These are phyloP conservation scores for Hanseniaspora gamundiae DNA, from an alignment of 1,139 yeast species.

Conservation along the genomic window DNA sequence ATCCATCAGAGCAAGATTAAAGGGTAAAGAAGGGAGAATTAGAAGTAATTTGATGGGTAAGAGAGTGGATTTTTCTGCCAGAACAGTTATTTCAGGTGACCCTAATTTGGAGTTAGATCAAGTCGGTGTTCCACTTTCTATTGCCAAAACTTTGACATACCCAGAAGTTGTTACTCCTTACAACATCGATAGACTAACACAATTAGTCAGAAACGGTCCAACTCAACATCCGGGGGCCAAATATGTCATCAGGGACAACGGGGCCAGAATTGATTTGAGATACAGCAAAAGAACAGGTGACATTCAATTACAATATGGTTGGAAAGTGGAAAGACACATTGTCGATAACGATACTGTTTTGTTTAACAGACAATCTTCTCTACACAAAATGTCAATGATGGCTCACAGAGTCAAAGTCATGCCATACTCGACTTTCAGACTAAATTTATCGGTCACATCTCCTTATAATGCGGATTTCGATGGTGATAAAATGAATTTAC, in stretches of 20 bases:
- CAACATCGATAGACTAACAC: conserved; percentile 85
- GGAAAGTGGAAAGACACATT: conserved; percentile 98
- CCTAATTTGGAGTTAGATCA: conserved; percentile 95
- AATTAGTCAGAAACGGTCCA: conserved; percentile 92
- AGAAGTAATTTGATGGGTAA: conserved; percentile 99
- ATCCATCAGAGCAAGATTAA: conserved; percentile 94
- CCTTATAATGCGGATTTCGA: conserved; percentile 99
- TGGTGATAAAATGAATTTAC: conserved; percentile 99
- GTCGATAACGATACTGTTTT: conserved; percentile 96
- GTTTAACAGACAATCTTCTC: conserved; percentile 97
- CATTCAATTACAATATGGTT: conserved; percentile 92
- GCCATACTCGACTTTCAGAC: conserved; percentile 97
- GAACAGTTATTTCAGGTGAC: conserved; percentile 98
- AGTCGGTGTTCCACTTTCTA: conserved; percentile 96
- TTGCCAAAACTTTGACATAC: conserved; percentile 88
- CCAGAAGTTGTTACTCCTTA: conserved; percentile 98
- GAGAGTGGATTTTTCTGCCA: conserved; percentile 98
- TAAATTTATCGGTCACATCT: conserved; percentile 91
- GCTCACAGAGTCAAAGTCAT: conserved; percentile 98
- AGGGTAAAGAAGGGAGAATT: conserved; percentile 98
- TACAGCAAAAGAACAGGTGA: conserved; percentile 98
- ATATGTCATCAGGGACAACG: conserved; percentile 94
- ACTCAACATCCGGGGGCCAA: conserved; percentile 99
- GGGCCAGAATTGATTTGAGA: conserved; percentile 94
- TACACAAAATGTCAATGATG: conserved; percentile 99